Percentiles rank a stretch among this genome's conserved stretches.
Conservation (phyloP, 768 basidiomycete species). For the Suillus fuscotomentosus region DNA sequence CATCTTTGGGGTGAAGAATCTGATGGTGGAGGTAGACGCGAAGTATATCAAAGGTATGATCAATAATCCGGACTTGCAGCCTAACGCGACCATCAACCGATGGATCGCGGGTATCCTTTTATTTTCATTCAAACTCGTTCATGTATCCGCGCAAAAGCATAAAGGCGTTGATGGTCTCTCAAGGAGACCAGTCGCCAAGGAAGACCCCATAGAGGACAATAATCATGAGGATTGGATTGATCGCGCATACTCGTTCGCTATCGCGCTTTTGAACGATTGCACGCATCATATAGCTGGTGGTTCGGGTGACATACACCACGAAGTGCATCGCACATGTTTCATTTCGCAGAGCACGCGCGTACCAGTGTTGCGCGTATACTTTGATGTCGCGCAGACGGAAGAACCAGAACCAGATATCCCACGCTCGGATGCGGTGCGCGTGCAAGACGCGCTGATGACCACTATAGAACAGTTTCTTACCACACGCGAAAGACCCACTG, state of each 20-base stretch:
- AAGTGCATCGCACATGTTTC: too few species aligned
- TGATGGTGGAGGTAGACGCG: slow-evolving; percentile 27
- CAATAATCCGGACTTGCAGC: slow-evolving; percentile 27
- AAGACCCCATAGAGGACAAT: background rate
- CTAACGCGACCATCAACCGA: slow-evolving; percentile 28
- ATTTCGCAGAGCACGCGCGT: too few species aligned
- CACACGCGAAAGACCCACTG: too few species aligned
- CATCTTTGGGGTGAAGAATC: slow-evolving; percentile 26
- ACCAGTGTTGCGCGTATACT: too few species aligned
- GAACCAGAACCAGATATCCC: too few species aligned
- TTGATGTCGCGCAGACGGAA: too few species aligned
- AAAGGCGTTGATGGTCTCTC: background rate
- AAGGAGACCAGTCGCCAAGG: background rate
- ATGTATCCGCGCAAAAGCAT: slow-evolving; percentile 21
- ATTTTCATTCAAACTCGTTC: slow-evolving; percentile 29
- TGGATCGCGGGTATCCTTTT: slow-evolving; percentile 24
- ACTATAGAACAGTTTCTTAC: too few species aligned
- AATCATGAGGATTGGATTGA: background rate
- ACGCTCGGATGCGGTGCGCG: too few species aligned
- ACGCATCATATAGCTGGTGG: too few species aligned
- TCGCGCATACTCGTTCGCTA: background rate
- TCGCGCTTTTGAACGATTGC: fast-evolving
- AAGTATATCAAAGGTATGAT: slow-evolving; percentile 36
- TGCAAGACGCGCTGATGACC: too few species aligned
- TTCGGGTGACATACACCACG: too few species aligned